These are phyloP conservation scores for Blastomyces gilchristii DNA, from an alignment of 2,329 filamentous ascomycete species.

Conservation along the genomic window DNA sequence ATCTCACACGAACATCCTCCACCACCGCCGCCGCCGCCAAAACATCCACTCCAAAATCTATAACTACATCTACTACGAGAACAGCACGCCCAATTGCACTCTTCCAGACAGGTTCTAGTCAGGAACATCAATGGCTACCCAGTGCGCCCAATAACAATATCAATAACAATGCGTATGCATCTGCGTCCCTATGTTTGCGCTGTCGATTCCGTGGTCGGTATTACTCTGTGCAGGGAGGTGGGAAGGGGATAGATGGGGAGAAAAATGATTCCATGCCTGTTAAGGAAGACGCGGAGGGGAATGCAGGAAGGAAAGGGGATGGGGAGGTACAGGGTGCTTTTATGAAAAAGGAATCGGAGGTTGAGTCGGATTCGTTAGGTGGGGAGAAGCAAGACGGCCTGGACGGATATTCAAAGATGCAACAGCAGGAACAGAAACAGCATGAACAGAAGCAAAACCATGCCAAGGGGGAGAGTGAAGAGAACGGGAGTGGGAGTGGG, in stretches of 20 bases:
- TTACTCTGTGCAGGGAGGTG: constrained; percentile 21
- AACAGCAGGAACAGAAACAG: neutral
- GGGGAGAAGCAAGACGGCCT: neutral
- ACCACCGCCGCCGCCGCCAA: constrained; percentile 19
- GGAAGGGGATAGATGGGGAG: constrained; percentile 17
- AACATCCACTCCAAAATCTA: constrained; percentile 10
- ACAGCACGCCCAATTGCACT: neutral
- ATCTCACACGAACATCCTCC: constrained; percentile 18
- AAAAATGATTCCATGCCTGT: neutral
- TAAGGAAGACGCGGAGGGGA: neutral
- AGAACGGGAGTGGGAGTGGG: neutral
- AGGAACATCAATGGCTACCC: neutral
- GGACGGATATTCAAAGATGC: neutral
- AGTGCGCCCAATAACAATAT: neutral
- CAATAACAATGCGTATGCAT: neutral
- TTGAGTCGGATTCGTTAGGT: neutral
- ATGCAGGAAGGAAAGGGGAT: neutral
- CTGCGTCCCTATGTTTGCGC: constrained; percentile 33
- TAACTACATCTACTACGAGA: neutral
- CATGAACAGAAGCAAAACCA: neutral
- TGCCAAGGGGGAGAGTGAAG: neutral
- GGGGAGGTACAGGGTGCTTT: neutral
- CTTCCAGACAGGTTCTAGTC: neutral
- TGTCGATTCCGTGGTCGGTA: constrained; percentile 30
- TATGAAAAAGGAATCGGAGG: neutral